Evolutionary conservation across 805 yeast genomes (phyloP), one percentile per base, ranked within the genome.

Genomic region (Candida pseudofarinosa): DNA sequence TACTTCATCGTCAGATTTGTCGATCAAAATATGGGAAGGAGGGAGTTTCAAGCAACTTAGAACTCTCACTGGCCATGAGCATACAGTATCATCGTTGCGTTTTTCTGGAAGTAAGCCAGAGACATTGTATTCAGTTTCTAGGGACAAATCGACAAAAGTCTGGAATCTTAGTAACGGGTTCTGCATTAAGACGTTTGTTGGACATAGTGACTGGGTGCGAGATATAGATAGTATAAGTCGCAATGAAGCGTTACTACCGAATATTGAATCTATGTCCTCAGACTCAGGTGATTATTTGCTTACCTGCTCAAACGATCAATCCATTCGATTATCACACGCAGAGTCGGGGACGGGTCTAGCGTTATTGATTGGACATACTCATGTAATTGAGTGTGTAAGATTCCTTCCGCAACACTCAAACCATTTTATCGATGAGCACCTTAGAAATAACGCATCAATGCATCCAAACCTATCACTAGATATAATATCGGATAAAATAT

Each of bases 131-230:
- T 77, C 84, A 10, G 79, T 80, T 23, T 81, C 88, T 1, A 66
- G 90, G 44, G 91, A 85, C 54, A 69, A 67, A 5, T 57, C 81
- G 1, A 73, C 83, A 4, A 80, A 74, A 51, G 53, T 79, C 2
- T 85, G 90, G 90, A 85, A 85, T 59, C 55, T 83, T 4, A 61
- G 68, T 2, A 72, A 79, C 3, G 96, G 96, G 0, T 80, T 78
- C 71, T 78, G 88, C 46, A 51, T 79, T 14, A 73, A 75, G 46
- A 78, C 86, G 0, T 78, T 88, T 43, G 71, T 76, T 13, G 91
- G 90, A 1, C 97, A 90, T 61, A 76, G 86, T 7, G 96, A 88
- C 50, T 90, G 97, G 97, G 88, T 88, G 3, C 69, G 96, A 44
- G 69, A 78, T 8, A 49, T 88, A 2, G 88, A 81, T 47, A 66